Evolutionary conservation across 768 basidiomycete genomes (phyloP).

Genomic region (Sporobolomyces pararoseus): DNA sequence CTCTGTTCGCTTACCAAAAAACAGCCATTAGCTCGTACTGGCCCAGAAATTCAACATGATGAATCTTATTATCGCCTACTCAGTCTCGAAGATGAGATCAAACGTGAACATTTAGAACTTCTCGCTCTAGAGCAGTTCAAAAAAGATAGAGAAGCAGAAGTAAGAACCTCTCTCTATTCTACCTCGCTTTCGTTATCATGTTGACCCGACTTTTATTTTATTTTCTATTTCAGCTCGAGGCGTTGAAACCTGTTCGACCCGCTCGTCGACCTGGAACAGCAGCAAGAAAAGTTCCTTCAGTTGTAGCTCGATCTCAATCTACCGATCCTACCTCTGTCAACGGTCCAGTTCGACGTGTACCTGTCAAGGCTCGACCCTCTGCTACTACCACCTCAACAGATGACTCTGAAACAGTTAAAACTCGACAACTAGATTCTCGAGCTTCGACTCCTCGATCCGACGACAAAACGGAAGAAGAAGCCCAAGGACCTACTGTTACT

Average conservation of each 20-base stretch:
- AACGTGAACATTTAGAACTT: conserved; percentile 42
- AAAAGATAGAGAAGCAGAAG: conserved; percentile 34
- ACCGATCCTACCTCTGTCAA: no score
- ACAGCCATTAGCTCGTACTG: conserved; percentile 7
- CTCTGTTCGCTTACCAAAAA: no score
- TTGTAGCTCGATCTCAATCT: conserved; percentile 12
- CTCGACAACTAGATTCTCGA: background rate
- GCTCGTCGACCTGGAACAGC: background rate
- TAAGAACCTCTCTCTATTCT: background rate
- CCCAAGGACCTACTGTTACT: background rate
- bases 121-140: conserved; percentile 39
- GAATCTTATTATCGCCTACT: conserved; percentile 29
- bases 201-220: no score
- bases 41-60: conserved; percentile 2
- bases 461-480: background rate
- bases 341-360: no score
- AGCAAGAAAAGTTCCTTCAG: conserved; percentile 19
- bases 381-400: background rate
- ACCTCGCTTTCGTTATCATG: no score
- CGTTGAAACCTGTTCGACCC: background rate
- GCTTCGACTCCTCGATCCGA: no score
- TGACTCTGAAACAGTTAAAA: no score
- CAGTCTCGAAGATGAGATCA: conserved; percentile 41
- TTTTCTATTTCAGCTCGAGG: background rate
- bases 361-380: no score